Conservation (phyloP, 2,329 filamentous ascomycete genomes). For the Thermochaetoides dissita region DNA sequence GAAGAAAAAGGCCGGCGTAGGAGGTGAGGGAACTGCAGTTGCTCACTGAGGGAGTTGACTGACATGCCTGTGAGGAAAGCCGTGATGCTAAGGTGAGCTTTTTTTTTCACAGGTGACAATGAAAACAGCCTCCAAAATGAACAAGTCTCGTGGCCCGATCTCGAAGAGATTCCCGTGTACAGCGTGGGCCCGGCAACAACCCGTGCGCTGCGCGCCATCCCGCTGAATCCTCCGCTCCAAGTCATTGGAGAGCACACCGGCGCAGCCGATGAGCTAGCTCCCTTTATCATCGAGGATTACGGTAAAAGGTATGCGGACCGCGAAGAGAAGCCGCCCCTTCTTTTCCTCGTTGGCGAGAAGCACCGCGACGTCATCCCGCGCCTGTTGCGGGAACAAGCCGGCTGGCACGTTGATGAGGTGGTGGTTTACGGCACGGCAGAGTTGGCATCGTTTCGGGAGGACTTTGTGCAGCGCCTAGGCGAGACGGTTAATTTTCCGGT, state of each 20-base stretch:
- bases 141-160: constrained; percentile 31
- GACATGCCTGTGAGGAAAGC: too few species aligned
- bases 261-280: constrained; percentile 66
- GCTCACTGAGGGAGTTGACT: too few species aligned
- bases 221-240: constrained; percentile 36
- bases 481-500: constrained; percentile 25
- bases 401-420: constrained; percentile 56
- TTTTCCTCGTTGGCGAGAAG: constrained; percentile 86
- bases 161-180: constrained; percentile 51
- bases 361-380: constrained; percentile 80
- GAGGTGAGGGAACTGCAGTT: constrained; percentile 18
- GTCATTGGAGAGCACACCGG: constrained; percentile 73
- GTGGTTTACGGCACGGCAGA: constrained; percentile 79
- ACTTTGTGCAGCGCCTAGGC: constrained; percentile 43
- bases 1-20: too few species aligned
- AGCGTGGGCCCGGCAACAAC: constrained; percentile 72
- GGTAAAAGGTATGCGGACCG: constrained; percentile 32
- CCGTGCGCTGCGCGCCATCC: constrained; percentile 50
- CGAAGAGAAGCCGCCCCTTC: constrained; percentile 43
- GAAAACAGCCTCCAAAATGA: constrained; percentile 1
- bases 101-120: background rate
- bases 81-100: constrained; percentile 8
- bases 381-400: constrained; percentile 46
- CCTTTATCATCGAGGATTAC: constrained; percentile 70
- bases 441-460: constrained; percentile 59